These are phyloP conservation scores for Pseudogymnoascus sp. DNA, from an alignment of 2,329 filamentous ascomycete genomes.

Conservation along the genomic window DNA sequence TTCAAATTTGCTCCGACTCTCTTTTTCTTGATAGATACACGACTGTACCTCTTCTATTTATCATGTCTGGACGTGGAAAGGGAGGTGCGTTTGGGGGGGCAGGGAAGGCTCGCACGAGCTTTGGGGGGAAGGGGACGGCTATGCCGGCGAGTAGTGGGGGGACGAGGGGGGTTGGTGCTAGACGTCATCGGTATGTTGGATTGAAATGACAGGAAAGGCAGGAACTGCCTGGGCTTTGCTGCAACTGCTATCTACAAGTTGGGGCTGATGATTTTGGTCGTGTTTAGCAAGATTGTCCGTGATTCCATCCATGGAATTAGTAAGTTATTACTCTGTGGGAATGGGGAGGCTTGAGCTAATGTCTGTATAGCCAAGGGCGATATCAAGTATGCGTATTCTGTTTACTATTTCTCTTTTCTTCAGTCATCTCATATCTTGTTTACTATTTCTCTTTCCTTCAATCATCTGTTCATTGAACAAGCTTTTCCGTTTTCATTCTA, in stretches of 20 bases:
- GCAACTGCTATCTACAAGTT: background rate
- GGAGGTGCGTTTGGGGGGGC: background rate
- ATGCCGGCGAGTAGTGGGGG: background rate
- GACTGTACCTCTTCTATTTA: background rate
- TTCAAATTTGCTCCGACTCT: no score
- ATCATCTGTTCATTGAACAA: background rate
- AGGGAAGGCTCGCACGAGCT: background rate
- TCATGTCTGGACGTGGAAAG: background rate
- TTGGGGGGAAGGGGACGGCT: background rate
- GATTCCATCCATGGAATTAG: constrained; percentile 46
- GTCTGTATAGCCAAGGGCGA: constrained; percentile 42
- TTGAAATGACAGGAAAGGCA: background rate
- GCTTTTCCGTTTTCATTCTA: background rate
- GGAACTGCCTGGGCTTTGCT: background rate
- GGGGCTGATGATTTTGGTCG: background rate
- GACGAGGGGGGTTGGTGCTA: background rate
- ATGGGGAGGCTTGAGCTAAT: constrained; percentile 15
- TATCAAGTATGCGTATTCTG: constrained; percentile 38
- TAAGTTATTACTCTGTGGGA: constrained; percentile 28
- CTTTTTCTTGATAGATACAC: background rate
- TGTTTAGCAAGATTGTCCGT: constrained; percentile 39
- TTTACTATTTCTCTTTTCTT: background rate
- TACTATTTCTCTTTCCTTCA: background rate
- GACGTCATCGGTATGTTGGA: background rate
- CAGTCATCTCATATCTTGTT: background rate